These are phyloP conservation scores for Aureobasidium vineae DNA, from an alignment of 2,329 filamentous ascomycete species.

Conservation along the genomic window DNA sequence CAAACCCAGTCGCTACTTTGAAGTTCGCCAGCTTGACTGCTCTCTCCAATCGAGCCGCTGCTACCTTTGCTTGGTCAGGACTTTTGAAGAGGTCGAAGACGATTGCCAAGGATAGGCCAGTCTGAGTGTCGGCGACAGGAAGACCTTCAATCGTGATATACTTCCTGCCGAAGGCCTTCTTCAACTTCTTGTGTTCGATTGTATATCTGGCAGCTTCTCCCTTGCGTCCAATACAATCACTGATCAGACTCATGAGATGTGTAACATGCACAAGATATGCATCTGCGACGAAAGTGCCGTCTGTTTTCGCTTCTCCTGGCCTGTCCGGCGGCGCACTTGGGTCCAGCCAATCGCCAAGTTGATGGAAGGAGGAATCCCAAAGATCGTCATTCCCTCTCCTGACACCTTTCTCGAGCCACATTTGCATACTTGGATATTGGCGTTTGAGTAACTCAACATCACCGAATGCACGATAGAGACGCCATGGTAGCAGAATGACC, in stretches of 20 bases:
- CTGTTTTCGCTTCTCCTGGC: slow-evolving; percentile 39
- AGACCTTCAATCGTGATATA: slow-evolving; percentile 36
- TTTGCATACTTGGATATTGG: slow-evolving; percentile 41
- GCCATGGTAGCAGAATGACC: slow-evolving; percentile 41
- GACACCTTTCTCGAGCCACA: slow-evolving; percentile 41
- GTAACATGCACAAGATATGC: slow-evolving; percentile 43
- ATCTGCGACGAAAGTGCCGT: slow-evolving; percentile 42
- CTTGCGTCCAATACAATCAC: slow-evolving; percentile 31
- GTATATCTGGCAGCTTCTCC: slow-evolving; percentile 33
- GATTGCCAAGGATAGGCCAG: slow-evolving; percentile 34
- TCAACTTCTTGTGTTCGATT: slow-evolving; percentile 30
- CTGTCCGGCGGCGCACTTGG: slow-evolving; percentile 41
- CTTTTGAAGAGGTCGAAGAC: slow-evolving; percentile 34
- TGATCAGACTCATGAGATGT: slow-evolving; percentile 36
- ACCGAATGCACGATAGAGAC: slow-evolving; percentile 39
- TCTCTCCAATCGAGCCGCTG: slow-evolving; percentile 33
- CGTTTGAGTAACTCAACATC: slow-evolving; percentile 40
- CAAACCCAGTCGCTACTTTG: slow-evolving; percentile 42
- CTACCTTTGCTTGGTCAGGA: slow-evolving; percentile 26
- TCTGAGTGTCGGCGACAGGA: slow-evolving; percentile 39
- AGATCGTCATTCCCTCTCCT: slow-evolving; percentile 38
- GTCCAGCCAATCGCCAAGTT: slow-evolving; percentile 47
- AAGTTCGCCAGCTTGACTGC: slow-evolving; percentile 31
- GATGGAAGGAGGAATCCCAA: slow-evolving; percentile 40
- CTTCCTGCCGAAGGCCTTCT: slow-evolving; percentile 35